phyloP scores from a whole-genome alignment of 352 stramenopile species.

The Globisporangium echinulatum region DNA sequence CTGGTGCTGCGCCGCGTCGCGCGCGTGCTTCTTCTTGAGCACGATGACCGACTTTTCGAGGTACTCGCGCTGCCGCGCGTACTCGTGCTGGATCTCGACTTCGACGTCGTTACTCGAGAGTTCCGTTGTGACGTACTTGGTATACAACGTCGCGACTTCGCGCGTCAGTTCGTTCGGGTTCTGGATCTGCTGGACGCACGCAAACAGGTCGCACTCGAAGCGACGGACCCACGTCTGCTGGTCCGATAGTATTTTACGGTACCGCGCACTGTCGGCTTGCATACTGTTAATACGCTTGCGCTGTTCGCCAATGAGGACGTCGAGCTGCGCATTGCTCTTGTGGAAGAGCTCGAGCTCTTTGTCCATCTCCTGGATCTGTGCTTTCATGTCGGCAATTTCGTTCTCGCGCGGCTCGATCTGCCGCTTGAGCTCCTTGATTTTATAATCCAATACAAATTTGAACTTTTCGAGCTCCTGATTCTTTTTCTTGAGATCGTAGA shows the following conservation, averaged over 20 bases:
- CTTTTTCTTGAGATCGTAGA: conserved; percentile 97
- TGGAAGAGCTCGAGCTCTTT: conserved; percentile 92
- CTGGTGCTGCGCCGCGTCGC: conserved; percentile 64
- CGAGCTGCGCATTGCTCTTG: conserved; percentile 92
- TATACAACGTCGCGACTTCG: conserved; percentile 67
- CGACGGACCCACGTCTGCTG: conserved; percentile 59
- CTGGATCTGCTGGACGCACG: conserved; percentile 67
- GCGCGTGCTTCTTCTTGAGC: conserved; percentile 84
- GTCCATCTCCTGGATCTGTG: conserved; percentile 95
- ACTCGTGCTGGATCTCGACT: conserved; percentile 76
- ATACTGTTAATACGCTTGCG: conserved; percentile 90
- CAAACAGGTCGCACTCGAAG: conserved; percentile 85
- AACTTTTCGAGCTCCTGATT: conserved; percentile 97
- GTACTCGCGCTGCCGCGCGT: conserved; percentile 89
- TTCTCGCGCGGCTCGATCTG: conserved; percentile 95
- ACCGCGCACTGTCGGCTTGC: conserved; percentile 70
- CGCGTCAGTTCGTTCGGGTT: conserved; percentile 73
- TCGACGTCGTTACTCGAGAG: conserved; percentile 44
- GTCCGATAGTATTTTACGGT: conserved; percentile 50
- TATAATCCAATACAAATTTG: conserved; percentile 96
- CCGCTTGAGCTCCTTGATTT: conserved; percentile 95
- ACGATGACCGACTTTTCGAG: conserved; percentile 89
- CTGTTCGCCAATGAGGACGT: conserved; percentile 93
- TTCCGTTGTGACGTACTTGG: conserved; percentile 56
- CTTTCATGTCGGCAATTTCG: conserved; percentile 93